Conservation (phyloP, 176 grass and related monocot genomes). For the Calamus simplicifolius region DNA sequence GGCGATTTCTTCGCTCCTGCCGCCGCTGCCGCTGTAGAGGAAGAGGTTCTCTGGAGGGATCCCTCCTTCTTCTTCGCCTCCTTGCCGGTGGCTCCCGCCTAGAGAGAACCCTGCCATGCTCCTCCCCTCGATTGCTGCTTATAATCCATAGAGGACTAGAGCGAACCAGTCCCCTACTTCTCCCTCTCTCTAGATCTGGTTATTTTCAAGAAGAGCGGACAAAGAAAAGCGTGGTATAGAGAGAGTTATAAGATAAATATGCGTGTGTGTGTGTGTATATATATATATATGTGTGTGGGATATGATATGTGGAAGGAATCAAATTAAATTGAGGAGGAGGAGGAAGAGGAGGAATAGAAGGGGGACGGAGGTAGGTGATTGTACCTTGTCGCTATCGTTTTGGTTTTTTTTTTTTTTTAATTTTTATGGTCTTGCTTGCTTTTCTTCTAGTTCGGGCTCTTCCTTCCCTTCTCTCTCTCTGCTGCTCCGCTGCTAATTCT, state of each 20-base stretch:
- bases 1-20: conserved; percentile 21
- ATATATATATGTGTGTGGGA: no score
- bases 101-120: conserved; percentile 92
- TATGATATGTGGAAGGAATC: no score
- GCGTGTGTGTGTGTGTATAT: no score
- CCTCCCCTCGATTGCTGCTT: conserved; percentile 46
- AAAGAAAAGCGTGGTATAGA: no score
- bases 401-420: not conserved
- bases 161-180: not conserved
- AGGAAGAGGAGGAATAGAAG: no score
- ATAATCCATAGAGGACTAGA: not conserved
- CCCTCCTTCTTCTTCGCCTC: conserved; percentile 18
- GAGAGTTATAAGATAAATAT: no score
- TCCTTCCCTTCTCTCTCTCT: not conserved
- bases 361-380: not conserved
- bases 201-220: not conserved
- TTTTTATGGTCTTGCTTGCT: no score
- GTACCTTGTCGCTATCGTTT: not conserved
- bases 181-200: conserved; percentile 20
- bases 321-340: no score
- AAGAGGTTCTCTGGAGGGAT: conserved; percentile 64
- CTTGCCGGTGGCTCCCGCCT: conserved; percentile 42
- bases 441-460: no score
- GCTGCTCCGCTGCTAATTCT: not conserved
- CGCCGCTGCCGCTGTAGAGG: conserved; percentile 59